Conservation (phyloP, 2,329 filamentous ascomycete species). For the Chrysoporthe cubensis region DNA sequence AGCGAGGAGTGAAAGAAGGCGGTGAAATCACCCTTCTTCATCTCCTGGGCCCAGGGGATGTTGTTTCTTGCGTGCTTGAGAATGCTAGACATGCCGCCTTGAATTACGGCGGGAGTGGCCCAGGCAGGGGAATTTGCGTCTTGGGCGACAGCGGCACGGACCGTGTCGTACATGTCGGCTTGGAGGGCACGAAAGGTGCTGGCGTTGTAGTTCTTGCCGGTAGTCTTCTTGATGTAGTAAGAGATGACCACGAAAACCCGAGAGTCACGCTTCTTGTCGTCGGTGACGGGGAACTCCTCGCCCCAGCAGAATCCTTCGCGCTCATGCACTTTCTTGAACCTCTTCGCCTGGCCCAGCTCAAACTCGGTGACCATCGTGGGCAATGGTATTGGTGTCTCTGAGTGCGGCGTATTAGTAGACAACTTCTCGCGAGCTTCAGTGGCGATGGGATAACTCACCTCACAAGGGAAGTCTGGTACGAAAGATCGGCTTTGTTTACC, state of each 20-base stretch:
- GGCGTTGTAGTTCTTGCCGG: background rate
- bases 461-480: background rate
- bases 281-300: no score
- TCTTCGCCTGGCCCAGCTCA: background rate
- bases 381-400: background rate
- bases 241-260: no score
- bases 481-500: no score
- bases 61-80: background rate
- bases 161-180: background rate
- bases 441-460: background rate
- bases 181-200: background rate
- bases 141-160: background rate
- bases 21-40: background rate
- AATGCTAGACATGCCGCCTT: background rate
- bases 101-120: background rate
- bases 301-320: background rate
- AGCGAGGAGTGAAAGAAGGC: background rate
- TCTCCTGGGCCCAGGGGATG: background rate
- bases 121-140: background rate
- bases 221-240: background rate
- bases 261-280: no score
- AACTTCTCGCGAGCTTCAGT: background rate
- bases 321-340: background rate
- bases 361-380: background rate
- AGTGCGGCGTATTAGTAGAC: background rate